phyloP scores from a whole-genome alignment of 1,139 yeast genomes.

The Hansenula lynferdii region DNA sequence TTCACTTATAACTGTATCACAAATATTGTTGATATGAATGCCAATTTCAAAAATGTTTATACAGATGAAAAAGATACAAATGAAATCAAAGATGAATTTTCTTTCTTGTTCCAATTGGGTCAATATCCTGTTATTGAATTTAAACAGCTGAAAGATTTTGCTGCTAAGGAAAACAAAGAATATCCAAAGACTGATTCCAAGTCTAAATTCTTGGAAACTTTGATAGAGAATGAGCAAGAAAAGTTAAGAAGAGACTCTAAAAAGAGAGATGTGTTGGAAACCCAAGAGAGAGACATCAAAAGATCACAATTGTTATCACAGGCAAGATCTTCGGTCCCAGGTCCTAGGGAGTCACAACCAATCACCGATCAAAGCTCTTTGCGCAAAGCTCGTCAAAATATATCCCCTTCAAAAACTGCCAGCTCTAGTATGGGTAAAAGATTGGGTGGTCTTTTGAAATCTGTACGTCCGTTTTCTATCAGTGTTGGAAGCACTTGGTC shows the following conservation, averaged over 20 bases:
- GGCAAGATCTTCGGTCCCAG: slow-evolving; percentile 14
- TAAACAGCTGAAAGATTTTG: slow-evolving; percentile 32
- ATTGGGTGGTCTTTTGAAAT: slow-evolving; percentile 38
- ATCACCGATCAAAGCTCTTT: slow-evolving; percentile 10
- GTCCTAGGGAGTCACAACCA: slow-evolving; percentile 9
- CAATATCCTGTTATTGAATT: slow-evolving; percentile 15
- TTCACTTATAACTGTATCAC: slow-evolving; percentile 54
- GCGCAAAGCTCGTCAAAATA: slow-evolving; percentile 13
- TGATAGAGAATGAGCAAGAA: slow-evolving; percentile 43
- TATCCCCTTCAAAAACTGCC: slow-evolving; percentile 18
- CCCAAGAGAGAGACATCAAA: slow-evolving; percentile 32
- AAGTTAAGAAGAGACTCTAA: slow-evolving; percentile 46
- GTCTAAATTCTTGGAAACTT: slow-evolving; percentile 37
- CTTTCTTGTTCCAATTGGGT: slow-evolving; percentile 21
- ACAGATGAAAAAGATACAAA: slow-evolving; percentile 7
- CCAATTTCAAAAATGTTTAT: slow-evolving; percentile 9
- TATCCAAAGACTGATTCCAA: slow-evolving; percentile 28
- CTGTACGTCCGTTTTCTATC: slow-evolving; percentile 41
- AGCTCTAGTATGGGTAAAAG: slow-evolving; percentile 29
- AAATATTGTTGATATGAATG: slow-evolving; percentile 41
- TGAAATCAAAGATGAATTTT: slow-evolving; percentile 12
- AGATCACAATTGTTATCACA: slow-evolving; percentile 23
- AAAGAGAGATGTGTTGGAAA: slow-evolving; percentile 37
- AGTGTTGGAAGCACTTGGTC: slow-evolving; percentile 32
- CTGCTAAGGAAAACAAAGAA: slow-evolving; percentile 38